Evolutionary conservation across 352 stramenopile genomes (phyloP).

Genomic region (Globisporangium camurandrum): DNA sequence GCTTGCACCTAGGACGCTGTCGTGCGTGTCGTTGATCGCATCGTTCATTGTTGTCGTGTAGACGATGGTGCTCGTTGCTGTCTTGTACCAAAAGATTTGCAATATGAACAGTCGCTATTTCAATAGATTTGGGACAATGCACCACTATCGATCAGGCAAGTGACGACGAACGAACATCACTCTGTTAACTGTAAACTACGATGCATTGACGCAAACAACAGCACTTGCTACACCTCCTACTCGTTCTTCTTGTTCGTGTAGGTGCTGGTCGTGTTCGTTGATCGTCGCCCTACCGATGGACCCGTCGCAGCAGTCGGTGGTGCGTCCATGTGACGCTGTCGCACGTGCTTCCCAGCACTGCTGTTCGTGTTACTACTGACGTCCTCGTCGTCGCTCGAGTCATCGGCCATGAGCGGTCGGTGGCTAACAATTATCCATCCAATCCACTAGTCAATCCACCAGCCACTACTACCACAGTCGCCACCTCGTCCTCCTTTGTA

Average conservation of each 20-base stretch:
- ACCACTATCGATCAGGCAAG: too few species aligned
- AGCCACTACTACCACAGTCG: not conserved
- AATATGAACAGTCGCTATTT: too few species aligned
- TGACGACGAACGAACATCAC: too few species aligned
- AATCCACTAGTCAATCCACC: conserved; percentile 2
- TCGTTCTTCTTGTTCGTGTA: conserved; percentile 56
- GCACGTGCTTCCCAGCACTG: conserved; percentile 18
- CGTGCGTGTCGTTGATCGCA: too few species aligned
- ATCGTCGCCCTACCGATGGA: conserved; percentile 17
- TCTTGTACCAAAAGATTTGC: too few species aligned
- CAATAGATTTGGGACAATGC: too few species aligned
- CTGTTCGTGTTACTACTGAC: conserved; percentile 7
- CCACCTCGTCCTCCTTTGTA: conserved; percentile 9
- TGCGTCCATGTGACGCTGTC: conserved; percentile 31
- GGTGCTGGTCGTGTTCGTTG: conserved; percentile 15
- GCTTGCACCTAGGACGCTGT: too few species aligned
- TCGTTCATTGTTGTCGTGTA: too few species aligned
- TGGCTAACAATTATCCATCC: conserved; percentile 23
- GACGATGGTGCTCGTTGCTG: too few species aligned
- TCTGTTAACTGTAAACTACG: too few species aligned
- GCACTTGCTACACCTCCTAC: too few species aligned
- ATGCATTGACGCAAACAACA: too few species aligned
- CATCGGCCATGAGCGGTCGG: conserved; percentile 58
- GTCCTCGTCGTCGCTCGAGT: conserved; percentile 71
- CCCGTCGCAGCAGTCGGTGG: conserved; percentile 16